Evolutionary conservation across 495 filamentous ascomycete species (phyloP).

Genomic region (Penicillium antarcticum): DNA sequence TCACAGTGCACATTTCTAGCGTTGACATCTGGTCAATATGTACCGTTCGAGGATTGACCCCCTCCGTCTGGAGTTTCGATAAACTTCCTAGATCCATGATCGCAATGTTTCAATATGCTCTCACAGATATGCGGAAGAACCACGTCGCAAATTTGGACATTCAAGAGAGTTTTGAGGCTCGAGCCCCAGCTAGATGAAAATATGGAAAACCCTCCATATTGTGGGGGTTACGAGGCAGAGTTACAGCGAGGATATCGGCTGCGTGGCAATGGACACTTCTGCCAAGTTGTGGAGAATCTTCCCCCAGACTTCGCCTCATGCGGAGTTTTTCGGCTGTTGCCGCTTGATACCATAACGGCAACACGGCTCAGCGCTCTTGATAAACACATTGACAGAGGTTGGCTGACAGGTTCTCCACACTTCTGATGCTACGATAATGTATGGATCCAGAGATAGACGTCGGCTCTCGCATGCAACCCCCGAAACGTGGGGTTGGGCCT

Average conservation of each 20-base stretch:
- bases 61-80: slow-evolving; percentile 32
- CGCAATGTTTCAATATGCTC: neutral
- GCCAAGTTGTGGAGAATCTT: slow-evolving; percentile 2
- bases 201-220: neutral
- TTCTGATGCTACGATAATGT: neutral
- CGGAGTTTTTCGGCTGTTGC: slow-evolving; percentile 5
- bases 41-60: slow-evolving; percentile 25
- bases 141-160: neutral
- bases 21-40: slow-evolving; percentile 35
- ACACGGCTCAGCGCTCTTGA: neutral
- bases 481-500: no score
- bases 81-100: slow-evolving; percentile 27
- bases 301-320: slow-evolving; percentile 9
- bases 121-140: neutral
- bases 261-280: slow-evolving; percentile 3
- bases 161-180: neutral
- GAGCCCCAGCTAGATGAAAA: neutral
- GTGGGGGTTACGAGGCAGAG: slow-evolving; percentile 11
- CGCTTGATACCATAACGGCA: neutral
- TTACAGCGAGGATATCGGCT: slow-evolving; percentile 1
- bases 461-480: no score
- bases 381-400: neutral
- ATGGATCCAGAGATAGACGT: no score
- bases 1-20: slow-evolving; percentile 31
- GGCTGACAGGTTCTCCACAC: neutral